Evolutionary conservation across 129 eudicot species (phyloP), one percentile per base, ranked within the genome.

Genomic region (Dittrichia graveolens): DNA sequence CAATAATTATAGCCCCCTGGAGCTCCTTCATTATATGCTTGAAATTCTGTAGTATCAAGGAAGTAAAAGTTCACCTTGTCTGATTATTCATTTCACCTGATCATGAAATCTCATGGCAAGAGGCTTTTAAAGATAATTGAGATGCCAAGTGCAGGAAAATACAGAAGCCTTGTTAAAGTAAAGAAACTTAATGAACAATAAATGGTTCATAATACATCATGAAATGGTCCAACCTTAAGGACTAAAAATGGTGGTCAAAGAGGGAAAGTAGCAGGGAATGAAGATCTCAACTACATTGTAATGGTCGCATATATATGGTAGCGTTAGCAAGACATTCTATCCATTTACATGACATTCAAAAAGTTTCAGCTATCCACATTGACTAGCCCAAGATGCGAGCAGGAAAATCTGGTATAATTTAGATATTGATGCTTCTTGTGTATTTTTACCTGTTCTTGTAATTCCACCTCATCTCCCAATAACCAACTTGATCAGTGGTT

Each of bases 21-120:
- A 90, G 81, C 81, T 86, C 97, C 83, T 85, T 95, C 99, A 95
- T 95, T 66, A 91, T 86, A 76, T 95, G 97, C 96, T 80, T 95
- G 80, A 95, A 95, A 75, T 80, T 95, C 97, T 95, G 96, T 75
- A 77, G 67, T 39, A 61, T 5, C 46, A 57, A 35, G 65, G 48
- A 62, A 54, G 53, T 19, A 56, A 55, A 71, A 8, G 14, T 19
- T 8, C 40, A 24, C 2, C 8, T 7, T 56, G 4, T 4, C 31
- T 56, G 31, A 19, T 24, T 18, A 18, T 65, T 34, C 19, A 44
- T 31, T 50, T 48, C 13, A 50, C 46, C 50, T 24, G 19, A 65
- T 55, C 50, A 61, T 61, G 60, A 35, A 41, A 18, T 16, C 47
- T 37, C 78, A 38, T 46, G 60, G 31, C 50, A 73, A 73, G 61